Evolutionary conservation across 2,329 filamentous ascomycete genomes (phyloP), one percentile per base, ranked within the genome.

Genomic region (Fusarium papillatum): DNA sequence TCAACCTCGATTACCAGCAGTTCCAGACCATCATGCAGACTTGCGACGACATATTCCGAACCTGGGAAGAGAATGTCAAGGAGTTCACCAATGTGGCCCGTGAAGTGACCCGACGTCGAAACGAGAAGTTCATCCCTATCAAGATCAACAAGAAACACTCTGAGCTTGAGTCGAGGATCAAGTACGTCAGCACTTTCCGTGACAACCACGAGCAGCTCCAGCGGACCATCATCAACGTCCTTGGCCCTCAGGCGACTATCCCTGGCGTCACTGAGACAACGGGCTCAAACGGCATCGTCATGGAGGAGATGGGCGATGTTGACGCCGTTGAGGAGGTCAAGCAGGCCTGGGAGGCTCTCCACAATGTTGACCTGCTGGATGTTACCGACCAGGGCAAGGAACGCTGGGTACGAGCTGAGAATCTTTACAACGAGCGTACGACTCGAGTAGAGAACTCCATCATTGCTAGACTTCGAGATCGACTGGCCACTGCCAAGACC

Each of bases 61-160:
- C 94, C 13, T 99, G 97, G 97, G 97, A 99, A 79, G 95, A 98
- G 66, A 95, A 96, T 80, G 90, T 98, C 82, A 98, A 98, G 83
- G 97, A 98, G 79, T 99, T 99, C 82, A 98, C 96, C 19, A 98
- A 98, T 78, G 95, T 98, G 75, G 96, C 97, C 39, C 95, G 97
- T 85, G 97, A 99, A 81, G 95, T 98, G 9, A 98, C 95, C 5
- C 92, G 96, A 76, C 94, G 96, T 79, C 92, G 97, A 78, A 97
- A 98, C 81, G 97, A 98, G 84, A 98, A 98, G 83, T 99, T 99
- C 83, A 98, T 99, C 76, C 96, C 96, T 7, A 98, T 99, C 88
- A 98, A 98, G 87, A 96, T 99, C 83, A 91, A 89, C 76, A 94
- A 95, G 72, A 94, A 95, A 79, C 97, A 99, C 82, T 93, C 92